Evolutionary conservation across 2,329 filamentous ascomycete genomes (phyloP).

Genomic region (Colletotrichum coccodes): DNA sequence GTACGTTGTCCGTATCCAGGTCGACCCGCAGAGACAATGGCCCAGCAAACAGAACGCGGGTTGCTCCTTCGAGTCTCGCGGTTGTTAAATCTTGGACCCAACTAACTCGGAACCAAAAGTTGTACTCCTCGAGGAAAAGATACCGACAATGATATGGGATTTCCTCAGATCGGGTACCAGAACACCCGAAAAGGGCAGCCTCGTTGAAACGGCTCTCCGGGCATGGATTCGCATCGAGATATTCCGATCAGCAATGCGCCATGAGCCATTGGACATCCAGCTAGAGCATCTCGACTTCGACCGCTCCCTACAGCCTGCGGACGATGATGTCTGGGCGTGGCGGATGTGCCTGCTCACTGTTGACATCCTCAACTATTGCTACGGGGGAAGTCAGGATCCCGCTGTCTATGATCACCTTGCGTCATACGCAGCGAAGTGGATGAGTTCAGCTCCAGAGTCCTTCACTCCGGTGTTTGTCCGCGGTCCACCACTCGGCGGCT

Average conservation of each 20-base stretch:
- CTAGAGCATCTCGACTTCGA: not conserved
- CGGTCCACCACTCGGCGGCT: not conserved
- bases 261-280: not conserved
- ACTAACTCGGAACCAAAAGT: not conserved
- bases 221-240: conserved; percentile 7
- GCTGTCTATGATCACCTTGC: conserved; percentile 35
- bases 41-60: not conserved
- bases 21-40: too few species aligned
- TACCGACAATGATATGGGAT: not conserved
- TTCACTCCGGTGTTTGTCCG: conserved; percentile 38
- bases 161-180: not conserved
- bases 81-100: not conserved
- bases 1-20: not conserved
- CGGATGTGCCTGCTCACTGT: conserved; percentile 38
- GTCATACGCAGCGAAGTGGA: conserved; percentile 37
- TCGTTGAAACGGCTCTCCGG: not conserved
- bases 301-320: conserved; percentile 1
- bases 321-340: conserved; percentile 25
- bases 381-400: conserved; percentile 34
- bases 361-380: conserved; percentile 39
- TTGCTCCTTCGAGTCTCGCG: not conserved
- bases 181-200: not conserved
- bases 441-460: conserved; percentile 36
- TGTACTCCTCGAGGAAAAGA: not conserved
- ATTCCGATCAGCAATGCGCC: conserved; percentile 6